Conservation (phyloP, 2,329 filamentous ascomycete species). For the Monosporascus sp. region DNA sequence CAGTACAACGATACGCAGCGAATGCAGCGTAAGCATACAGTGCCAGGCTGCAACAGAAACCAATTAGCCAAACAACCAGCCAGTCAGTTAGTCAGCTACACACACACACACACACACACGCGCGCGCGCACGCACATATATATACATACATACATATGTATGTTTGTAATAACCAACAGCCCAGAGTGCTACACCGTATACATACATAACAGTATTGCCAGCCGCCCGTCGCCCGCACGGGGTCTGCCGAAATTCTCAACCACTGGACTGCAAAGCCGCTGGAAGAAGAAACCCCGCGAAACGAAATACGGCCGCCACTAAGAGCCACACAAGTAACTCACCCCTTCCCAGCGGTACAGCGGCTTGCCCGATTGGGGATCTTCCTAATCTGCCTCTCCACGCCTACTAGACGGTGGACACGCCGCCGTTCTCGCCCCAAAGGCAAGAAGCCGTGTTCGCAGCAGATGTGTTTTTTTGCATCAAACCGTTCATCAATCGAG, state of each 20-base stretch:
- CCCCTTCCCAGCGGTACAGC: neutral
- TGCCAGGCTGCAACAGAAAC: no score
- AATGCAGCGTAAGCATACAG: no score
- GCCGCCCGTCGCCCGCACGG: no score
- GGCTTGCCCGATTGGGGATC: neutral
- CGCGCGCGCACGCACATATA: no score
- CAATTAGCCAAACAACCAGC: neutral
- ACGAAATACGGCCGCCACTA: neutral
- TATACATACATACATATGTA: no score
- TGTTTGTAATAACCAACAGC: no score
- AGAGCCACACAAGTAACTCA: neutral
- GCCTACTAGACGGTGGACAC: neutral
- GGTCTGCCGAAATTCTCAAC: no score
- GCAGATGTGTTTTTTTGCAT: neutral
- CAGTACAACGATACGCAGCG: no score
- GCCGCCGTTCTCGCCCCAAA: neutral
- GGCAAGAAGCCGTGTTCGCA: neutral
- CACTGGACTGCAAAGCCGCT: neutral
- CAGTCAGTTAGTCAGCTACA: neutral
- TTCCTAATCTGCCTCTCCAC: neutral
- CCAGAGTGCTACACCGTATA: no score
- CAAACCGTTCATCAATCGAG: neutral
- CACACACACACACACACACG: neutral
- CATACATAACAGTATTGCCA: no score
- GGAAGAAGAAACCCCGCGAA: neutral